Conservation (phyloP, 140 eudicot genomes). For the Senecio squalidus region DNA sequence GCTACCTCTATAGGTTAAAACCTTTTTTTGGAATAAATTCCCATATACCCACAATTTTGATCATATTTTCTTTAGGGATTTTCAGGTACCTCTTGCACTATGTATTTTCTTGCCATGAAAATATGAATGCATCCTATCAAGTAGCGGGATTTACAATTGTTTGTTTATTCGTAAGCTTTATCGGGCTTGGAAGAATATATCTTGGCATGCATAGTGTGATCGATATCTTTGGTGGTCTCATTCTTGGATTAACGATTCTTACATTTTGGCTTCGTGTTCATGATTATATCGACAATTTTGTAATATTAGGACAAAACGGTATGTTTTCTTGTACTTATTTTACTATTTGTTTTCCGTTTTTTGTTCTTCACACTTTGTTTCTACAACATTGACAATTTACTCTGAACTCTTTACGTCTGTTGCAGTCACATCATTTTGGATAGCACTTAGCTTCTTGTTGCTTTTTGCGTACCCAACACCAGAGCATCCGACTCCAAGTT, state of each 20-base stretch:
- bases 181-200: conserved; percentile 84
- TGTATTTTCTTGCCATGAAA: conserved; percentile 41
- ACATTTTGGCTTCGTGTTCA: conserved; percentile 76
- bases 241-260: conserved; percentile 68
- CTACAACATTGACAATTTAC: too few species aligned
- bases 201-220: conserved; percentile 97
- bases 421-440: conserved; percentile 91
- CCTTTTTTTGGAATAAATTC: background rate
- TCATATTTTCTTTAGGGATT: conserved; percentile 5
- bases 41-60: background rate
- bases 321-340: conserved; percentile 18
- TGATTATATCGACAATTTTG: conserved; percentile 62
- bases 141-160: conserved; percentile 44
- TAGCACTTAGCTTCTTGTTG: conserved; percentile 77
- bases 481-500: conserved; percentile 90
- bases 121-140: conserved; percentile 26
- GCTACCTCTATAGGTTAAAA: too few species aligned
- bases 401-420: too few species aligned
- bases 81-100: conserved; percentile 80
- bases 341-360: background rate
- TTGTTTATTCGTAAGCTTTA: conserved; percentile 60
- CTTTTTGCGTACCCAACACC: conserved; percentile 97
- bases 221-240: conserved; percentile 82
- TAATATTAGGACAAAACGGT: conserved; percentile 85
- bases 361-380: too few species aligned